phyloP scores from a whole-genome alignment of 2,329 filamentous ascomycete genomes.

The Oidium heveae region DNA sequence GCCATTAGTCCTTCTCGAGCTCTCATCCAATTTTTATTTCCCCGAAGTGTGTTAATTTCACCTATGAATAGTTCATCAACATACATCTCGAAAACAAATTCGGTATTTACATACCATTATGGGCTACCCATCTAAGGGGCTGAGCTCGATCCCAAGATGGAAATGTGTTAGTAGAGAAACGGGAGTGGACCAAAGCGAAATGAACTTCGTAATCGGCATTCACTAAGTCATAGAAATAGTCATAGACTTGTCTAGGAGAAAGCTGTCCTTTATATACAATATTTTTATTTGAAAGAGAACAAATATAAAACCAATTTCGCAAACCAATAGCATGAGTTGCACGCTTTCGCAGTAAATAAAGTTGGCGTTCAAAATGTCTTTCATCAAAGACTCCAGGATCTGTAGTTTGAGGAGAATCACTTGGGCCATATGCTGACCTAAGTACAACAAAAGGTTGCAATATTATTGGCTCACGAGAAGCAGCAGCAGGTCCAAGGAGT shows the following conservation, averaged over 20 bases:
- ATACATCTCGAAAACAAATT: slow-evolving; percentile 7
- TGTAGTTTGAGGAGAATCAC: slow-evolving; percentile 50
- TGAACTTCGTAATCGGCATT: slow-evolving; percentile 94
- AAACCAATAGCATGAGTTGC: slow-evolving; percentile 84
- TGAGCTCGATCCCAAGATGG: slow-evolving; percentile 96
- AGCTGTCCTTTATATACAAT: slow-evolving; percentile 98
- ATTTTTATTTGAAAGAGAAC: slow-evolving; percentile 86
- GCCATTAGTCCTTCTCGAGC: slow-evolving; percentile 87
- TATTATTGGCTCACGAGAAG: slow-evolving; percentile 84
- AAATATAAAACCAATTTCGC: slow-evolving; percentile 97
- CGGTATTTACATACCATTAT: slow-evolving; percentile 42
- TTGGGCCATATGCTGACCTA: slow-evolving; percentile 58
- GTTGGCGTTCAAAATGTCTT: slow-evolving; percentile 67
- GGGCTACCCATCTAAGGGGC: slow-evolving; percentile 84
- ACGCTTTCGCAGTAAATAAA: slow-evolving; percentile 85
- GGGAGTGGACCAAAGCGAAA: slow-evolving; percentile 88
- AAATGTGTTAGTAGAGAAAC: slow-evolving; percentile 96
- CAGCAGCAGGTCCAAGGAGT: slow-evolving; percentile 73
- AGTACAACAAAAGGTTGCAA: slow-evolving; percentile 88
- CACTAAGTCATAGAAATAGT: slow-evolving; percentile 92
- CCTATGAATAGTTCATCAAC: slow-evolving; percentile 16
- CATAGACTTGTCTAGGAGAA: slow-evolving; percentile 82
- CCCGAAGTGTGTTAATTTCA: slow-evolving; percentile 91
- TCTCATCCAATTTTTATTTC: slow-evolving; percentile 99
- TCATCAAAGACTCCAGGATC: slow-evolving; percentile 66